Base-by-base conservation (phyloP, 306 rosid genomes). In the Cicer arietinum region DNA sequence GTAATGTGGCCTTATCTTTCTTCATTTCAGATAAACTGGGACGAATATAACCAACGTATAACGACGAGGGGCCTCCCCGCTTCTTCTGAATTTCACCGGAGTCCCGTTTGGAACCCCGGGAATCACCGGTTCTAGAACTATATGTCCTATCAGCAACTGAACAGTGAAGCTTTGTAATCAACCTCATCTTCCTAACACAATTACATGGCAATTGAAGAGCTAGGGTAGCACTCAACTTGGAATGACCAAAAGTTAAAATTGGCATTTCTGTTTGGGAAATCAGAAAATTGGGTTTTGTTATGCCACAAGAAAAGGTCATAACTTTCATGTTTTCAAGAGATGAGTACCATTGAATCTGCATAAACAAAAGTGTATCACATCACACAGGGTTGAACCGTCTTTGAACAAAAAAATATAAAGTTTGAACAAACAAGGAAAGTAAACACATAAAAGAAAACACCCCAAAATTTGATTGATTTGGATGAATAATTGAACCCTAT, bases 11-110 rank as follows among this genome's bases (percentile, higher is more conserved):
- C 81, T 72, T 88, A 37, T 88, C 96, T 54, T 88, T 92, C 81
- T 81, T 92, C 96, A 90, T 90, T 20, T 90, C 91, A 10, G 88
- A 72, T 65, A 95, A 86, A 85, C 99, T 90, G 63, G 99, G 99
- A 75, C 87, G 97, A 69, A 12, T 12, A 3, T 66, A 66, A 66
- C 54, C 71, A 66, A 73, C 80, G 47, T 89, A 90, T 37, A 88
- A 47, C 7, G 95, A 86, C 7, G 97, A 85, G 16, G 88, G 60
- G 8, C 88, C 86, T 45, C 85, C 84, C 44, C 42, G 80, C 69
- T 77, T 90, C 80, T 78, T 77, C 69, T 73, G 83, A 81, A 77
- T 46, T 17, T 82, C 59, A 67, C 58, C 20, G 3, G 85, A 64
- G 57, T 72, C 82, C 8, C 30, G 17, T 53, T 77, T 89, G 9